Base-by-base conservation (phyloP, 441 rosid species). In the Kokia cookei region DNA sequence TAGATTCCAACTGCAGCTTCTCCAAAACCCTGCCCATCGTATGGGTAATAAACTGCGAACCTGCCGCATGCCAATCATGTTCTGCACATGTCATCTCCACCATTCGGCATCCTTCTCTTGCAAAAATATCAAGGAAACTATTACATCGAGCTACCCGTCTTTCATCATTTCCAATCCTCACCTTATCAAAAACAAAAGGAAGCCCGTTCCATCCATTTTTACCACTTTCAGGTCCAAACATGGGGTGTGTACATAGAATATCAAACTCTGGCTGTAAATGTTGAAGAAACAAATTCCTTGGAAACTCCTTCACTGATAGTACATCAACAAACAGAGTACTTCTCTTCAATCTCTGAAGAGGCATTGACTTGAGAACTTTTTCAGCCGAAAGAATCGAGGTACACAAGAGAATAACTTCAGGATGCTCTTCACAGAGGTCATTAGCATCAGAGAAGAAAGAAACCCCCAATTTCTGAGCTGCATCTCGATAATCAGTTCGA, bases 221-320 rank as follows among this genome's bases (percentile, higher is more conserved):
- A 75, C 94, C 92, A 66, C 91, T 90, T 65, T 86, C 92, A 8
- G 90, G 94, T 63, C 92, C 92, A 83, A 90, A 90, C 94, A 90
- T 88, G n/a, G 94, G 92, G 71, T 88, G 92, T 0, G 91, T 83
- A 71, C 94, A 90, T 26, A 90, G 82, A 76, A 88, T 84, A 81
- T 87, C 91, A 27, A 87, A 88, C 50, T 83, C 83, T 11, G 76
- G 76, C 37, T 91, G 91, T 74, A 86, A 78, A 73, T 78, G 43
- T 76, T 82, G 88, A 78, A 89, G 81, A 75, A 89, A 88, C 68
- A 84, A 71, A 60, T 77, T 87, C 84, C 80, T 84, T 7, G 96
- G 92, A 75, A 91, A 91, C 82, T 89, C 92, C 77, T 91, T 89
- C 15, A 91, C 96, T 8, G 91, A 89, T 7, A 91, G 89, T 15